phyloP scores from a whole-genome alignment of 2,329 filamentous ascomycete genomes.

The Neopestalotiopsis sp. region DNA sequence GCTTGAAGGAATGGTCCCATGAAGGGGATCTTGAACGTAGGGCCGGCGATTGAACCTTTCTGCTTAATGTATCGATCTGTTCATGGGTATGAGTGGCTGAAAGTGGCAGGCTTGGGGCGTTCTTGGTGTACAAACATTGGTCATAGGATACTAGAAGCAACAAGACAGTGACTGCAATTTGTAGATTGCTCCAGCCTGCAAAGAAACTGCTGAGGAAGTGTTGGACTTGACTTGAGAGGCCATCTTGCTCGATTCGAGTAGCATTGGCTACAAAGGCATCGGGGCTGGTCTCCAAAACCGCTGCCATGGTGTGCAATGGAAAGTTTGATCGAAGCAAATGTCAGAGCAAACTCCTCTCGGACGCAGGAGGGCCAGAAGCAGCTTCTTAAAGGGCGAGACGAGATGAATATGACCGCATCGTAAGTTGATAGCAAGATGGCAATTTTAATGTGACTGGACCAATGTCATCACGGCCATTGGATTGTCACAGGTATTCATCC shows the following conservation, averaged over 20 bases:
- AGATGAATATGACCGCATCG: not conserved
- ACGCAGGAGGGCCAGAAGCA: not conserved
- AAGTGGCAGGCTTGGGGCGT: not conserved
- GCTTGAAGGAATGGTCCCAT: slow-evolving; percentile 81
- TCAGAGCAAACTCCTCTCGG: not conserved
- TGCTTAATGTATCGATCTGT: slow-evolving; percentile 65
- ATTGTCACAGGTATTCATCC: not conserved
- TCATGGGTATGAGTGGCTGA: not conserved
- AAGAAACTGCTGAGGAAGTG: not conserved
- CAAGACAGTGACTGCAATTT: slow-evolving; percentile 10
- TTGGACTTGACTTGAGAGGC: not conserved
- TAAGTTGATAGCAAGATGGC: not conserved
- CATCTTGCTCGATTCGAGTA: not conserved
- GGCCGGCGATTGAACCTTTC: slow-evolving; percentile 69
- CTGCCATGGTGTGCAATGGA: not conserved
- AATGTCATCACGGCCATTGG: not conserved
- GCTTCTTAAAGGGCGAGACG: not conserved
- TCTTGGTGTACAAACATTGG: slow-evolving; percentile 1
- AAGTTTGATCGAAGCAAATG: not conserved
- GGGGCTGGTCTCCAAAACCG: not conserved
- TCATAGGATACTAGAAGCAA: slow-evolving; percentile 10
- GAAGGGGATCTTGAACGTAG: slow-evolving; percentile 68
- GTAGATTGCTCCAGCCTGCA: slow-evolving; percentile 1
- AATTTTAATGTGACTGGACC: not conserved
- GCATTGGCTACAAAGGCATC: slow-evolving; percentile 3